A percentile compares a stretch with the other conserved stretches of the same genome.
Evolutionary conservation across 192 early-diverging fungal genomes (phyloP).

Genomic region (Backusella macrospora): DNA sequence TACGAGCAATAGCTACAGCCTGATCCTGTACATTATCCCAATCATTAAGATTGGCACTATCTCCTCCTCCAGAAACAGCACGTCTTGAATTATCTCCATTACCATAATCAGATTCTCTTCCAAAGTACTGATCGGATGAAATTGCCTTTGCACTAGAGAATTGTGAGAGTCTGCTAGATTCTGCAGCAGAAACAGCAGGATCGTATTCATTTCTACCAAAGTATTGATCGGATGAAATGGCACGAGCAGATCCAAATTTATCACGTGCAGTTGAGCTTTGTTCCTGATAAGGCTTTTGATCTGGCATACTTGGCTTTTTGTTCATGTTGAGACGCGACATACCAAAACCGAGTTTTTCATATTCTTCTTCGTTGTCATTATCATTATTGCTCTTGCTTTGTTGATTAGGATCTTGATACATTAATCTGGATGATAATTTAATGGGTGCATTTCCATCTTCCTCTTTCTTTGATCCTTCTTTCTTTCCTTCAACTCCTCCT

Average conservation of each 20-base stretch:
- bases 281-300: slow-evolving; percentile 17
- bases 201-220: slow-evolving; percentile 83
- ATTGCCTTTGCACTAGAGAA: slow-evolving; percentile 80
- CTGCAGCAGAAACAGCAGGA: slow-evolving; percentile 53
- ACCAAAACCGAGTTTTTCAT: slow-evolving; percentile 44
- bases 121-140: slow-evolving; percentile 86
- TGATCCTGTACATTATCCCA: slow-evolving; percentile 40
- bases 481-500: neutral
- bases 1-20: slow-evolving; percentile 45
- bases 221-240: slow-evolving; percentile 91
- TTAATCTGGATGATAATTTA: slow-evolving; percentile 30
- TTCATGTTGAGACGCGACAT: slow-evolving; percentile 38
- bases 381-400: slow-evolving; percentile 1
- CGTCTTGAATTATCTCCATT: neutral
- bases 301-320: slow-evolving; percentile 48
- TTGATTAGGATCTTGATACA: slow-evolving; percentile 27
- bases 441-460: neutral
- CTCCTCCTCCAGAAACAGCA: neutral
- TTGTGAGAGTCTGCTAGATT: slow-evolving; percentile 56
- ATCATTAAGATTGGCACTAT: slow-evolving; percentile 17
- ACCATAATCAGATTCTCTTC: slow-evolving; percentile 55
- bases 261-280: slow-evolving; percentile 58
- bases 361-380: slow-evolving; percentile 17
- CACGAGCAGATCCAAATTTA: slow-evolving; percentile 81
- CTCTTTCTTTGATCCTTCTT: neutral